A percentile compares a stretch with the other conserved stretches of the same genome.
Evolutionary conservation across 176 grass and related monocot genomes (phyloP).

Genomic region (Bromus sterilis): DNA sequence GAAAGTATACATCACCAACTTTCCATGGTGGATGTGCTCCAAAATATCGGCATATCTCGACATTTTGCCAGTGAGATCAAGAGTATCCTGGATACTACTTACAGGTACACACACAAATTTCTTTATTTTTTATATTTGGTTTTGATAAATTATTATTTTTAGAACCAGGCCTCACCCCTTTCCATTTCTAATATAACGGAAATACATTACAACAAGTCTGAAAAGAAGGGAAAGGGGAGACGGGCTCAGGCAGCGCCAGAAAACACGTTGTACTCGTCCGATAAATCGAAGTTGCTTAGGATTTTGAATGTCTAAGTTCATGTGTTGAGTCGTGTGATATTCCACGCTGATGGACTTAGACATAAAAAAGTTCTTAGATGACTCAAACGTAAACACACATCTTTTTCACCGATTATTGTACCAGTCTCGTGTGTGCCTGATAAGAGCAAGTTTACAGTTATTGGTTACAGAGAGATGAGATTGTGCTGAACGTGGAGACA

Average conservation of each 20-base stretch:
- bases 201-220: too few relatives aligned
- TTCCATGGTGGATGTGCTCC: slow-evolving; percentile 44
- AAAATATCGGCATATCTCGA: slow-evolving; percentile 46
- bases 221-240: too few relatives aligned
- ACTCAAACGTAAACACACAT: not conserved
- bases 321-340: not conserved
- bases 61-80: slow-evolving; percentile 50
- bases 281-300: not conserved
- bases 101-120: slow-evolving; percentile 27
- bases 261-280: too few relatives aligned
- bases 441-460: slow-evolving; percentile 3
- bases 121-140: not conserved
- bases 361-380: not conserved
- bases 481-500: slow-evolving; percentile 29
- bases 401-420: too few relatives aligned
- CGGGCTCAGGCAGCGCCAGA: too few relatives aligned
- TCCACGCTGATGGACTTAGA: not conserved
- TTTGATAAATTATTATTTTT: not conserved
- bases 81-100: slow-evolving; percentile 41
- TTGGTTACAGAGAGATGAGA: slow-evolving; percentile 51
- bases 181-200: too few relatives aligned
- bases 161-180: too few relatives aligned
- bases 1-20: slow-evolving; percentile 36
- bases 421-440: not conserved
- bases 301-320: not conserved